Base-by-base conservation (phyloP, 2,329 filamentous ascomycete genomes). In the Fusarium napiforme region DNA sequence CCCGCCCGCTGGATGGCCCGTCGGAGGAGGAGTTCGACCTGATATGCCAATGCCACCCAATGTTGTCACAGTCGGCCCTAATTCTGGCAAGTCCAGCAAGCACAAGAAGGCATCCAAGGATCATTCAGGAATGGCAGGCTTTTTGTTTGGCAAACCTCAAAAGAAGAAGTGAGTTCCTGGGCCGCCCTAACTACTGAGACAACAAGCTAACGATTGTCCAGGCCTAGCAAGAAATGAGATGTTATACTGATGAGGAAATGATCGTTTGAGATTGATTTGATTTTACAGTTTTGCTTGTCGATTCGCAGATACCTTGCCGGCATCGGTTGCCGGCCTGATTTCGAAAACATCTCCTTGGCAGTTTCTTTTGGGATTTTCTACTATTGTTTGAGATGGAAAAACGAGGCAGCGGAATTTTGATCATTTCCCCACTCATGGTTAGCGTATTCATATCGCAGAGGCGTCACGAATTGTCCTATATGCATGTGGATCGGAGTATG, bases 401-500 rank as follows among this genome's bases (percentile, higher is more conserved):
- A 69, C 42, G 68, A 70, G 53, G 55, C 57, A 45, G 58, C 62
- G 67, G 53, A 52, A 67, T 72, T 75, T 71, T 67, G 45, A 58
- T 67, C 59, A 56, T 64, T 71, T 75, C 67, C 67, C 67, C 58
- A 61, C 61, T 74, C 69, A 69, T 69, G 64, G 67, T 67, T 72
- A 76, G 72, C 76, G 68, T 72, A 68, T 72, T 74, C 68, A 71
- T 69, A 75, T 78, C 58, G 69, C 65, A 60, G 56, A 75, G 76
- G 75, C 69, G 73, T 72, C 72, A 47, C 65, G 67, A 75, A 68
- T 64, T 75, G 61, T 75, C 72, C 69, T 76, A 71, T 69, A 75
- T 74, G 76, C 76, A 78, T 78, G 71, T 73, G 75, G 70, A 77
- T 70, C 67, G 76, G 78, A 80, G 78, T 80, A 77, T 64, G 72